Base-by-base conservation (phyloP, 2,329 filamentous ascomycete species). In the Verruconis gallopava region DNA sequence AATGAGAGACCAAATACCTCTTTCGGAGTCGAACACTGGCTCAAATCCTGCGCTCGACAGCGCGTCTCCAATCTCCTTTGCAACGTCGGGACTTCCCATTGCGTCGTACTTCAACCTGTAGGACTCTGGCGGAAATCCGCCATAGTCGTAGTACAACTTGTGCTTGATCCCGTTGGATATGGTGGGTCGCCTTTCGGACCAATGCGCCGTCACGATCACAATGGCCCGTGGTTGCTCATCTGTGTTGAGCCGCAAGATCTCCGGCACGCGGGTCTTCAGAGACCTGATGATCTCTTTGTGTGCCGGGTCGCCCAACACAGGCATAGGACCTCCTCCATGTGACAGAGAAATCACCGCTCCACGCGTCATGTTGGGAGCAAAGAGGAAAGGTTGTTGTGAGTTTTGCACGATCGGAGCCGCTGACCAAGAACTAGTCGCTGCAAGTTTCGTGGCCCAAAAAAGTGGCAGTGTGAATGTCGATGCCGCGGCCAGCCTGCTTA, bases 121-220 rank as follows among this genome's bases (percentile, higher is more conserved):
- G 0, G 67, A 52, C 54, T 73, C 72, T 6, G 61, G 52, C 0
- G 74, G 74, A 50, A 78, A 77, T 14, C 71, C 71, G 50, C 65
- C 66, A 57, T 77, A 79, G 52, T 79, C 73, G 52, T 74, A 79
- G 38, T 66, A 55, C 3, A 79, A 57, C 2, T 58, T 51, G 43
- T 69, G 74, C 18, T 59, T 62, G 15, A 58, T 50, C 3, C 51
- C 66, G 2, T 66, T 71, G 11, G 69, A 72, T 44, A 79, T 68
- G 33, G 63, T 67, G 1, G 73, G 72, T 5, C 55, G 55, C 12
- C 47, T 37, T 2, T 67, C 67, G 2, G 64, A 65, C 73, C 73
- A 77, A 57, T 77, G 73, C 3, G 73, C 73, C 0, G 73, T 77
- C 12, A 77, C 63, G 21, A 77, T 57, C 6, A 75, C 59, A 36